Conservation (phyloP, 371 early-diverging fungal species). For the Zychaea mexicana region DNA sequence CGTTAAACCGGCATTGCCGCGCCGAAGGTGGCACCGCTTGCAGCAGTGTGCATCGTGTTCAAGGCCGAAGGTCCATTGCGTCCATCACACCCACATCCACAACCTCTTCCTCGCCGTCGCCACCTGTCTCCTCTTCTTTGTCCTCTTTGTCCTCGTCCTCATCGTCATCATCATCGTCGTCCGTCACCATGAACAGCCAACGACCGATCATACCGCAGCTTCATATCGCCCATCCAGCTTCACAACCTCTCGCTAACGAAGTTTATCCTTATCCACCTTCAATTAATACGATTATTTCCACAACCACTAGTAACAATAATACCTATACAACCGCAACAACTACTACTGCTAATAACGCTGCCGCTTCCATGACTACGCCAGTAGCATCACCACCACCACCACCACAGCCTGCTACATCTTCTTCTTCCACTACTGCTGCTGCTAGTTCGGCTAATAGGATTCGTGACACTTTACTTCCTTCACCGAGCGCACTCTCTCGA, state of each 20-base stretch:
- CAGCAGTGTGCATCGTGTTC: conserved; percentile 12
- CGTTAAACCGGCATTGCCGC: conserved; percentile 71
- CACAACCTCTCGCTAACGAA: conserved; percentile 26
- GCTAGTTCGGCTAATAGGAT: not conserved
- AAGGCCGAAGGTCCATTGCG: conserved; percentile 6
- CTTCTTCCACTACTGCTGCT: not conserved
- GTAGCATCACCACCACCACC: conserved; percentile 5
- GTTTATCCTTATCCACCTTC: conserved; percentile 15
- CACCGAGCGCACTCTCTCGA: conserved; percentile 16
- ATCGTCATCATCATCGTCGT: conserved; percentile 1
- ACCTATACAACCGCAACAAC: conserved; percentile 16
- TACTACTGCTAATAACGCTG: not conserved
- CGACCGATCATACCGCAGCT: conserved; percentile 28
- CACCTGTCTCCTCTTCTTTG: not conserved
- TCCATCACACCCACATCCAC: conserved; percentile 2
- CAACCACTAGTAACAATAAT: not conserved
- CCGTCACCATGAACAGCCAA: conserved; percentile 3
- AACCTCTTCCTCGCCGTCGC: not conserved
- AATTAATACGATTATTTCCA: conserved; percentile 1
- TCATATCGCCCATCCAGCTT: conserved; percentile 26
- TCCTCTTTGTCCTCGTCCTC: not conserved
- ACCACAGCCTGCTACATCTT: not conserved
- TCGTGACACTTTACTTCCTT: conserved; percentile 5
- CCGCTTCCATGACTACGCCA: conserved; percentile 10
- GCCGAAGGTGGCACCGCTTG: conserved; percentile 65